These are phyloP conservation scores for Micromonas commoda DNA, from an alignment of 139 green algal genomes.

Conservation along the genomic window DNA sequence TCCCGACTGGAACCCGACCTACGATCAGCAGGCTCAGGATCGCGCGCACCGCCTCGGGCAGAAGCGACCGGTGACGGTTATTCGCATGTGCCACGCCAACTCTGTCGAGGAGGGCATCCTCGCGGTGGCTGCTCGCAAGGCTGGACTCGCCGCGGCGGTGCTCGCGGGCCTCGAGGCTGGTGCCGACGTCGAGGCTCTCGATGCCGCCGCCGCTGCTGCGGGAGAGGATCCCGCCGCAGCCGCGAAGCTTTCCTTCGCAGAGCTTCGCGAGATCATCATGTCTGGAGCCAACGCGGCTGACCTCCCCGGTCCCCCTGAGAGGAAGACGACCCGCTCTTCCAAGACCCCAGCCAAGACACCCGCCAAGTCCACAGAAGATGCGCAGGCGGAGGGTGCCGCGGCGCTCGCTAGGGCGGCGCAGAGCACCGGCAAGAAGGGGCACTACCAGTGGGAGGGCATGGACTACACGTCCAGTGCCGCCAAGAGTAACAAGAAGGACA, in stretches of 20 bases:
- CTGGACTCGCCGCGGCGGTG: neutral
- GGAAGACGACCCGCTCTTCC: neutral
- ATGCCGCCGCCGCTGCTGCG: neutral
- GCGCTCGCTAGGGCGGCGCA: neutral
- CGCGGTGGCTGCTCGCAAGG: neutral
- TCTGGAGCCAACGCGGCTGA: neutral
- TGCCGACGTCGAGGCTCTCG: neutral
- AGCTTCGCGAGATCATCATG: neutral
- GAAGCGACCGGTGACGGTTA: slow-evolving; percentile 29
- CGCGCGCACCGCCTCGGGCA: slow-evolving; percentile 48
- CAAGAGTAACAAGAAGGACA: neutral
- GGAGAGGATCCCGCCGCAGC: neutral
- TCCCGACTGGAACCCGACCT: slow-evolving; percentile 48
- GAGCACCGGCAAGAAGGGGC: neutral
- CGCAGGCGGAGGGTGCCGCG: neutral
- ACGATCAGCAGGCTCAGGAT: slow-evolving; percentile 38
- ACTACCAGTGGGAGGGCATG: neutral
- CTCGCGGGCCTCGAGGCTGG: neutral
- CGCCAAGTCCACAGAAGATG: neutral
- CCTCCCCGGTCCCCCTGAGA: neutral
- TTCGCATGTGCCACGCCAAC: neutral
- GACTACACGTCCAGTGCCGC: neutral
- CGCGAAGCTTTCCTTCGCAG: neutral
- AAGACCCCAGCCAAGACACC: neutral
- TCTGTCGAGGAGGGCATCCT: slow-evolving; percentile 8